These are phyloP conservation scores for Pugionium cornutum DNA, from an alignment of 345 rosid species.

Conservation along the genomic window DNA sequence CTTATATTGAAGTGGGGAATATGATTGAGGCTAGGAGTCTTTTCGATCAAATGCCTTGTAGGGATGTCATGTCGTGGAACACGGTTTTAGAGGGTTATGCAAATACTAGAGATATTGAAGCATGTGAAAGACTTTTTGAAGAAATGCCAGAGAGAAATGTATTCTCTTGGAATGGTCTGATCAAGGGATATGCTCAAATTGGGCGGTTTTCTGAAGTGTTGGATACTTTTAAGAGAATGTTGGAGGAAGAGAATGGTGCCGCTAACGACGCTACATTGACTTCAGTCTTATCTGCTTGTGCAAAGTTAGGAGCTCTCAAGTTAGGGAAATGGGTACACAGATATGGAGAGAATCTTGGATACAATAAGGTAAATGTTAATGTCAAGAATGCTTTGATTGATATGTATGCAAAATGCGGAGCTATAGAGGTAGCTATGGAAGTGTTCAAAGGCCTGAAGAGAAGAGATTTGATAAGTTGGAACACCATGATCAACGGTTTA, in stretches of 20 bases:
- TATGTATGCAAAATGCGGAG: slow-evolving; percentile 85
- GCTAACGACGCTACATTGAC: slow-evolving; percentile 81
- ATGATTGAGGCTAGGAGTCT: slow-evolving; percentile 61
- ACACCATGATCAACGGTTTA: slow-evolving; percentile 63
- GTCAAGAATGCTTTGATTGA: slow-evolving; percentile 77
- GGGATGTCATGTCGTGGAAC: slow-evolving; percentile 88
- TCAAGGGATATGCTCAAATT: slow-evolving; percentile 57
- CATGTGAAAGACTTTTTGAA: slow-evolving; percentile 57
- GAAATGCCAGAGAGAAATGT: slow-evolving; percentile 69
- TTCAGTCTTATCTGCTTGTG: slow-evolving; percentile 69
- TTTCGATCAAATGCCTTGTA: slow-evolving; percentile 64
- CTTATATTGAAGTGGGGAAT: slow-evolving; percentile 62
- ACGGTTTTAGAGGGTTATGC: slow-evolving; percentile 71
- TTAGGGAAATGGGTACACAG: slow-evolving; percentile 71
- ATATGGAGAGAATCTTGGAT: slow-evolving; percentile 56
- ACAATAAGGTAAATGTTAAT: slow-evolving; percentile 50
- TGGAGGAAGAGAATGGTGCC: slow-evolving; percentile 45
- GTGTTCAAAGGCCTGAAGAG: slow-evolving; percentile 54
- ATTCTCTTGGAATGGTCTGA: slow-evolving; percentile 80
- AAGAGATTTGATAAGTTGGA: slow-evolving; percentile 87
- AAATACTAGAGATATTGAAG: slow-evolving; percentile 50
- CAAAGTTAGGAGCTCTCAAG: slow-evolving; percentile 80
- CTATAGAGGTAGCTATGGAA: slow-evolving; percentile 53
- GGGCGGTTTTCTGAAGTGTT: slow-evolving; percentile 53
- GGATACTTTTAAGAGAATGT: slow-evolving; percentile 62